Percentiles rank a stretch among this genome's conserved stretches.
phyloP scores from a whole-genome alignment of 2,329 filamentous ascomycete species.

The Fusarium redolens region DNA sequence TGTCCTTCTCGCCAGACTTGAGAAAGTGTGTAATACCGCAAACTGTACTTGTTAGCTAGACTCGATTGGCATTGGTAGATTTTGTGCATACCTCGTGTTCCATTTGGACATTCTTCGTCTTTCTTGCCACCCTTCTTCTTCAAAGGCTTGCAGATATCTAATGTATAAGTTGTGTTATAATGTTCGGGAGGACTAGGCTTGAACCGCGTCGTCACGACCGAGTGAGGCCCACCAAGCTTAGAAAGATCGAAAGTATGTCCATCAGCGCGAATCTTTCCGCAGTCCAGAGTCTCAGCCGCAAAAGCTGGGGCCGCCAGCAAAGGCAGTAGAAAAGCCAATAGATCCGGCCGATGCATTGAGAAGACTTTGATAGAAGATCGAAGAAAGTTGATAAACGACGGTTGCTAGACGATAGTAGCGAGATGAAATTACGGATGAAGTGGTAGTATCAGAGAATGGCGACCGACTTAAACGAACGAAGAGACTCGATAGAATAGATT shows the following conservation, averaged over 20 bases:
- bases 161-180: constrained; percentile 81
- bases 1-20: constrained; percentile 53
- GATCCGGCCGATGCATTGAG: constrained; percentile 55
- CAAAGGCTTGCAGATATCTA: constrained; percentile 80
- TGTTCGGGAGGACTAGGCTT: constrained; percentile 62
- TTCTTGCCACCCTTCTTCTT: constrained; percentile 68
- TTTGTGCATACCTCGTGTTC: constrained; percentile 70
- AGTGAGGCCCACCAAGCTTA: constrained; percentile 73
- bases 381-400: constrained; percentile 3
- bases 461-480: neutral
- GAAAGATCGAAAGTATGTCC: constrained; percentile 72
- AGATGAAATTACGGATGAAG: constrained; percentile 11
- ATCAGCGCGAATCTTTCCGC: constrained; percentile 70
- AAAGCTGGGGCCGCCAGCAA: constrained; percentile 53
- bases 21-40: constrained; percentile 77
- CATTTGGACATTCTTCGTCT: constrained; percentile 73
- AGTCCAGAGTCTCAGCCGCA: constrained; percentile 66
- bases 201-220: constrained; percentile 70
- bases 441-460: neutral
- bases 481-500: neutral
- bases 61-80: neutral
- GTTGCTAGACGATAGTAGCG: constrained; percentile 7
- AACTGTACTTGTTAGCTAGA: constrained; percentile 59
- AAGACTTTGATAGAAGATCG: constrained; percentile 14
- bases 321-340: constrained; percentile 52